Evolutionary conservation across 129 eudicot genomes (phyloP).

Genomic region (Helichrysum umbraculigerum): DNA sequence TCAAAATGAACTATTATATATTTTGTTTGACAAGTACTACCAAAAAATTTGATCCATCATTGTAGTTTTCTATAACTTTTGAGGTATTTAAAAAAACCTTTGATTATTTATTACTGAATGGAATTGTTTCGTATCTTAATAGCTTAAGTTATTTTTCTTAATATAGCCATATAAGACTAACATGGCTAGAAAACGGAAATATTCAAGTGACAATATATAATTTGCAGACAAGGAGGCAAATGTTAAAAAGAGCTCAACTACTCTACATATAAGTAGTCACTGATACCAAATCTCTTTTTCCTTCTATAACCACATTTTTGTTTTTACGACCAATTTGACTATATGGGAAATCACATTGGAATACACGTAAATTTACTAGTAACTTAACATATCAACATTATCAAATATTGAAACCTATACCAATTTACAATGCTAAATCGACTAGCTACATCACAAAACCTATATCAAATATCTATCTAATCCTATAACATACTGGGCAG

Average conservation of each 20-base stretch:
- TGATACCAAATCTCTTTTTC: constrained; percentile 1
- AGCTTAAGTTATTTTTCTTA: background rate
- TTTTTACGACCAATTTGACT: background rate
- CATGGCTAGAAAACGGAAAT: background rate
- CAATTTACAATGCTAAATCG: background rate
- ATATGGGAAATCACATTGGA: background rate
- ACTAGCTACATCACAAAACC: background rate
- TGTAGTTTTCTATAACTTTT: constrained; percentile 2
- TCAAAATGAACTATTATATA: too few species aligned
- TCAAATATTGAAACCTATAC: background rate
- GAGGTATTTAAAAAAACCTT: background rate
- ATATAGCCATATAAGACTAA: background rate
- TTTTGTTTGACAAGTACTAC: background rate
- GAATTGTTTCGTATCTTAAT: background rate
- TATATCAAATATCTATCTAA: background rate
- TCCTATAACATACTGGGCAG: background rate
- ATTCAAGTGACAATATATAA: background rate
- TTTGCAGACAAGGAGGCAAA: background rate
- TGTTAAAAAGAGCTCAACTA: constrained; percentile 13
- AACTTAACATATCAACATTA: background rate
- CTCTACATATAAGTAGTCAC: background rate
- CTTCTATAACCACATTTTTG: background rate
- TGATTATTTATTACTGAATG: background rate
- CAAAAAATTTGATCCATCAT: background rate
- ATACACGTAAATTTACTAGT: background rate